Percentiles rank a stretch among this genome's conserved stretches.
These are phyloP conservation scores for Helianthus tuberosus DNA, from an alignment of 129 eudicot species.

Conservation along the genomic window DNA sequence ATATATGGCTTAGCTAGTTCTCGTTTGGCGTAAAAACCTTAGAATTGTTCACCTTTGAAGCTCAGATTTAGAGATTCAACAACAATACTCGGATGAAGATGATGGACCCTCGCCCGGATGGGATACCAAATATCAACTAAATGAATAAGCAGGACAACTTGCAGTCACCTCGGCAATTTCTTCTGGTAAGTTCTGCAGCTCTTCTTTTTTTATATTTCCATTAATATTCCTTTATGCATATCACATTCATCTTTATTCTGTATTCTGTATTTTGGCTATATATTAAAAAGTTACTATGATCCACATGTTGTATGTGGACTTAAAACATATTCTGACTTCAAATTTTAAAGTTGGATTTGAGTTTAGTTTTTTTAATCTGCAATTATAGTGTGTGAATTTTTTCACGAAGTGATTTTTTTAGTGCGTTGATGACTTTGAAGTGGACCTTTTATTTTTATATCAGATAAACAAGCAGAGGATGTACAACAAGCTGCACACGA, in stretches of 20 bases:
- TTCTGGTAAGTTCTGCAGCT: constrained; percentile 20
- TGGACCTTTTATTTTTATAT: background rate
- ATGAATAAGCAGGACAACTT: constrained; percentile 7
- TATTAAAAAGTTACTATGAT: background rate
- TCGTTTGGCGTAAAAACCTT: background rate
- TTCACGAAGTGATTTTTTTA: background rate
- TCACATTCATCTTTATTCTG: background rate
- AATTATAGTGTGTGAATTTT: background rate
- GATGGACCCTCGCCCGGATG: constrained; percentile 52
- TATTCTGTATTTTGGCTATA: background rate
- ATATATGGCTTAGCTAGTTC: background rate
- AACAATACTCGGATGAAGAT: constrained; percentile 33
- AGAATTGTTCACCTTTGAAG: constrained; percentile 3
- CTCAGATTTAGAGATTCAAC: constrained; percentile 44
- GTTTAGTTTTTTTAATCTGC: background rate
- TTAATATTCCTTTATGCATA: too few species aligned
- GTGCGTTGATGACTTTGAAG: background rate
- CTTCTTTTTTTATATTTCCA: background rate
- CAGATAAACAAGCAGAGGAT: constrained; percentile 36
- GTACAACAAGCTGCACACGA: constrained; percentile 28
- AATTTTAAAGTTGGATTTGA: constrained; percentile 7
- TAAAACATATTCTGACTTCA: background rate
- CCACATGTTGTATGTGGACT: background rate
- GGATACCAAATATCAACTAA: constrained; percentile 33
- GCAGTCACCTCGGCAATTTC: constrained; percentile 6